Base-by-base conservation (phyloP, 768 basidiomycete genomes). In the Trametes meyenii region DNA sequence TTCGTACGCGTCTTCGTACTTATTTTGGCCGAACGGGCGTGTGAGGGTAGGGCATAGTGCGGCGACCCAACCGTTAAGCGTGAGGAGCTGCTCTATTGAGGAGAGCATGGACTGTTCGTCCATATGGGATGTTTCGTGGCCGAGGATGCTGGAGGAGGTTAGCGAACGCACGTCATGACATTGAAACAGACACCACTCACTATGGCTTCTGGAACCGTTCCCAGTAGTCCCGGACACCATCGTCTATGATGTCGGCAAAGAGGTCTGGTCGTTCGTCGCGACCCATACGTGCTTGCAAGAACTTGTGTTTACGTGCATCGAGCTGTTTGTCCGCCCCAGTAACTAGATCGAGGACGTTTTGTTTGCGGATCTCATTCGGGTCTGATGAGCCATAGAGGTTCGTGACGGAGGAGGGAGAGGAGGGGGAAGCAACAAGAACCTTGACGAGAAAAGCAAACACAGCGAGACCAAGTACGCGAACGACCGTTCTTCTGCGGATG, bases 21-120 rank as follows among this genome's bases (percentile, higher is more conserved):
- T 89, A 75, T 95, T 92, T 71, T 96, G 90, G 5, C 92, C 93
- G 69, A 99, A 99, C 2, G 97, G 97, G n/a, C 97, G 87, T 3
- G 84, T 84, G 38, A 99, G 83, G 0, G 93, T 96, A 8, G 96
- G 94, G 72, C 96, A 99, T 29, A 93, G 85, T 3, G 94, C 94
- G 24, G 95, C 94, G 14, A 96, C 97, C 97, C 97, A 99, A 17
- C 97, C 97, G 69, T 98, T 98, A 58, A 98, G 83, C 16, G 92
- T 90, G n/a, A 98, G 81, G 0, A 99, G 81, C 65, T 93, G 92
- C 74, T 99, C 97, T 50, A 99, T 92, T 4, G 96, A 87, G 50
- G 82, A 86, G 57, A 94, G 80, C 23, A 98, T 91, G 57, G 88
- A 89, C 72, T 99, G 96, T 8, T 90, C 86, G 72, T 98, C 97